Percentiles rank a stretch among this genome's conserved stretches.
Evolutionary conservation across 169 alveolate species (phyloP).

Genomic region (Plasmodium knowlesi): DNA sequence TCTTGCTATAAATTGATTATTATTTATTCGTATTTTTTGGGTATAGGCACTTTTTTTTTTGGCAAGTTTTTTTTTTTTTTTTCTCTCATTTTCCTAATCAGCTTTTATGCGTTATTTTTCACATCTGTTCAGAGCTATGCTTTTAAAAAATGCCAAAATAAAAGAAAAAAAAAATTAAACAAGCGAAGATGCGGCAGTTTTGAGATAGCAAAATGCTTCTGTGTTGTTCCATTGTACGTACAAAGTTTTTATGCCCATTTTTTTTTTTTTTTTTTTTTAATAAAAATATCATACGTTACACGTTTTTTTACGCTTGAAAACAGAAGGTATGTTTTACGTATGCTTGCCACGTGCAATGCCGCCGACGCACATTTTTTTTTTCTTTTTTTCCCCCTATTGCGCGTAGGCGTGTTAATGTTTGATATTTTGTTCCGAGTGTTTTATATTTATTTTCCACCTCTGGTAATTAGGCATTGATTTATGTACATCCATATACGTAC

Average conservation of each 20-base stretch:
- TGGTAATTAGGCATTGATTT: background rate
- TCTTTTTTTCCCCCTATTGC: background rate
- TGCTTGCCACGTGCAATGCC: background rate
- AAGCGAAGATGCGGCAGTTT: background rate
- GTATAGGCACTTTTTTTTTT: background rate
- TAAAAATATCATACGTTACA: background rate
- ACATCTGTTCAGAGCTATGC: background rate
- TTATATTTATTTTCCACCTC: background rate
- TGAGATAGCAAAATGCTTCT: background rate
- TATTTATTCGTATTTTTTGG: background rate
- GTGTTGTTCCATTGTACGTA: background rate
- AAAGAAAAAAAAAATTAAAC: background rate
- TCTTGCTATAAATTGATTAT: background rate
- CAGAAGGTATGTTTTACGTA: background rate
- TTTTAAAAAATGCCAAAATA: background rate
- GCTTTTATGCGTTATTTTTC: background rate
- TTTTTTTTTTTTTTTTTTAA: too few species aligned
- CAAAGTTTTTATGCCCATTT: background rate
- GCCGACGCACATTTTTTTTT: background rate
- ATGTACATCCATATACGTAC: background rate
- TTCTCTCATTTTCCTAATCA: background rate
- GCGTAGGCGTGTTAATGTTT: background rate
- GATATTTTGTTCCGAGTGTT: background rate
- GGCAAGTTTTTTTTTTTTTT: background rate
- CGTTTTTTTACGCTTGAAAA: background rate